Evolutionary conservation across 148 eudicot genomes (phyloP).

Genomic region (Rhododendron molle): DNA sequence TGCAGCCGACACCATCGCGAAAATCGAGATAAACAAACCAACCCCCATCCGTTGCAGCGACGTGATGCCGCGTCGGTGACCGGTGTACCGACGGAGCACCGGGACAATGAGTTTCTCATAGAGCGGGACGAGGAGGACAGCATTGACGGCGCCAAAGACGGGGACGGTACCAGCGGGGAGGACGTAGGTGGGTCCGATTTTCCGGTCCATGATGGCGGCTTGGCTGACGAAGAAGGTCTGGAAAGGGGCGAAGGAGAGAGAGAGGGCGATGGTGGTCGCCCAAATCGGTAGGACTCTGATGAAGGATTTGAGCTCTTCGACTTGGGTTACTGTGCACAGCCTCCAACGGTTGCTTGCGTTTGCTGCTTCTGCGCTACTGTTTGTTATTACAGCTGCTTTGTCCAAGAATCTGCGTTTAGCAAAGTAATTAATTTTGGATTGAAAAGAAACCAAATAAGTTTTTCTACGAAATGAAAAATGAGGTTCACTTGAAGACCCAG

Average conservation of each 20-base stretch:
- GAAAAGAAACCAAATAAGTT: too few species aligned
- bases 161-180: slow-evolving; percentile 50
- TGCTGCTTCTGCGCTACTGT: slow-evolving; percentile 26
- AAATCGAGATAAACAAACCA: slow-evolving; percentile 42
- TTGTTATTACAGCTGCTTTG: slow-evolving; percentile 44
- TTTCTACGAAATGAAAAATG: too few species aligned
- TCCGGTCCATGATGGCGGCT: slow-evolving; percentile 40
- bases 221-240: slow-evolving; percentile 52
- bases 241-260: slow-evolving; percentile 41
- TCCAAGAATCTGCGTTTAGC: slow-evolving; percentile 36
- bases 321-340: slow-evolving; percentile 51
- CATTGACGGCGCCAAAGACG: slow-evolving; percentile 40
- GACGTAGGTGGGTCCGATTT: slow-evolving; percentile 29
- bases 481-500: too few species aligned
- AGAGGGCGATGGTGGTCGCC: slow-evolving; percentile 47
- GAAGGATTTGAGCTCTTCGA: slow-evolving; percentile 53
- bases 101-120: slow-evolving; percentile 49
- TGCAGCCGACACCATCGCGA: slow-evolving; percentile 43
- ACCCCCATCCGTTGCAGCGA: slow-evolving; percentile 52
- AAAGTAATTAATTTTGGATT: too few species aligned
- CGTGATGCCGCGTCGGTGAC: slow-evolving; percentile 46
- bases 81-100: slow-evolving; percentile 30
- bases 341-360: slow-evolving; percentile 43
- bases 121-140: slow-evolving; percentile 40
- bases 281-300: slow-evolving; percentile 46